phyloP scores from a whole-genome alignment of 1,284 basidiomycete genomes.

The Exsudoporus floridanus region DNA sequence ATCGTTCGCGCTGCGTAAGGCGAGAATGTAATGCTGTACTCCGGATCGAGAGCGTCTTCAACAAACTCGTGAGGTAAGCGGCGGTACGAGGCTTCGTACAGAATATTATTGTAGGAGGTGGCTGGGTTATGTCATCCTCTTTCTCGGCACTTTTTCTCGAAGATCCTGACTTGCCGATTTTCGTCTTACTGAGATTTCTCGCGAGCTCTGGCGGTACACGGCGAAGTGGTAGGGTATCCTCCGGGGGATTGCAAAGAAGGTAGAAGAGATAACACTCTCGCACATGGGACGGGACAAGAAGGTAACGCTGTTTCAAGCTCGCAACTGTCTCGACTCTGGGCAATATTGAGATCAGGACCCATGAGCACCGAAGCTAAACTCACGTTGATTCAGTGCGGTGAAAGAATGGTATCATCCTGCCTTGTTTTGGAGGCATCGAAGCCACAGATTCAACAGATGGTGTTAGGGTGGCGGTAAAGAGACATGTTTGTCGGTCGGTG shows the following conservation, averaged over 20 bases:
- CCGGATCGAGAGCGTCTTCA: conserved; percentile 80
- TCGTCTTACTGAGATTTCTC: conserved; percentile 30
- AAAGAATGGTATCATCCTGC: conserved; percentile 86
- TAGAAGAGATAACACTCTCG: conserved; percentile 93
- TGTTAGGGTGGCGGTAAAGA: conserved; percentile 96
- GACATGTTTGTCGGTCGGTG: conserved; percentile 85
- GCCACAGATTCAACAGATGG: conserved; percentile 83
- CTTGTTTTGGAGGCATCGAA: conserved; percentile 69
- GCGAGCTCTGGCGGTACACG: conserved; percentile 55
- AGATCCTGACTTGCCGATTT: conserved; percentile 38
- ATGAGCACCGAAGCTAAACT: conserved; percentile 29
- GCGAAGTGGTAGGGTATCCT: conserved; percentile 68
- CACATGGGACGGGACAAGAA: conserved; percentile 94
- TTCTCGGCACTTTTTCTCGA: conserved; percentile 38
- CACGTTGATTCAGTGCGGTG: conserved; percentile 80
- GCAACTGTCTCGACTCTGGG: conserved; percentile 82
- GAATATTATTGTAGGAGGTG: conserved; percentile 95
- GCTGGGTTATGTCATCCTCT: conserved; percentile 60
- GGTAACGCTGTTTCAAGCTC: conserved; percentile 84
- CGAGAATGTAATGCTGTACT: conserved; percentile 92
- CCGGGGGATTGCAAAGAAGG: conserved; percentile 85
- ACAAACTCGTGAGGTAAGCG: conserved; percentile 82
- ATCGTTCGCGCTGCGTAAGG: conserved; percentile 85
- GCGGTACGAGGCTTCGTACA: conserved; percentile 85
- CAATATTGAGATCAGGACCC: conserved; percentile 4